Evolutionary conservation across 1,284 basidiomycete genomes (phyloP), one percentile per base, ranked within the genome.

Genomic region (Microbotryomycetes sp.): DNA sequence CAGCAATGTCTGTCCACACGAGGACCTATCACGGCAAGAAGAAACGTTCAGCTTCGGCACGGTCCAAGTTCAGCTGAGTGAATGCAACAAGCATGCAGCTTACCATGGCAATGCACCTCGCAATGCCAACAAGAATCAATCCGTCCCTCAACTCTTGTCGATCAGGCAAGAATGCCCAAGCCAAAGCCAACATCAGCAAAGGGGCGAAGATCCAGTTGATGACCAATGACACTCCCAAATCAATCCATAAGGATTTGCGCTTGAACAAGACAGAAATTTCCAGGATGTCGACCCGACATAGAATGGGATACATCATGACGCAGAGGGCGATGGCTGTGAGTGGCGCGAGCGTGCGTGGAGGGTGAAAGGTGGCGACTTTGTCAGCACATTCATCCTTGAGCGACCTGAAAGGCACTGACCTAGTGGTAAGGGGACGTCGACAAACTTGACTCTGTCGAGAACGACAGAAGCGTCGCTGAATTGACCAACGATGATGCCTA

Each of bases 221-320:
- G 29, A 86, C 52, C 46, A 92, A 70, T 2, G 86, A 88, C 36
- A 92, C 78, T 9, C 74, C 76, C 64, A 92, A 79, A 66, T 93
- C 89, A 15, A 80, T 76, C 86, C 87, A 91, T 16, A 89, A 72
- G 9, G 78, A 75, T 6, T 78, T 74, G 0, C 82, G 81, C 1
- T 76, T 72, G 67, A 89, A 82, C 42, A 90, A 76, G 7, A 72
- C 64, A 0, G 84, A 83, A 4, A 92, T 79, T 0, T 79, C 75
- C 73, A 91, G 88, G 73, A 88, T 92, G 71, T 87, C 84, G 12
- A 90, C 86, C 77, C 87, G 87, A 48, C 86, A 84, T 53, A 86
- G 80, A 48, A 87, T 83, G 1, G 89, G 90, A 86, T 88, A 92
- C 86, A 92, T 93, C 90, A 93, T 92, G 57, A 90, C 79, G 26